phyloP scores from a whole-genome alignment of 352 stramenopile genomes.

The Phytophthora aleatoria region DNA sequence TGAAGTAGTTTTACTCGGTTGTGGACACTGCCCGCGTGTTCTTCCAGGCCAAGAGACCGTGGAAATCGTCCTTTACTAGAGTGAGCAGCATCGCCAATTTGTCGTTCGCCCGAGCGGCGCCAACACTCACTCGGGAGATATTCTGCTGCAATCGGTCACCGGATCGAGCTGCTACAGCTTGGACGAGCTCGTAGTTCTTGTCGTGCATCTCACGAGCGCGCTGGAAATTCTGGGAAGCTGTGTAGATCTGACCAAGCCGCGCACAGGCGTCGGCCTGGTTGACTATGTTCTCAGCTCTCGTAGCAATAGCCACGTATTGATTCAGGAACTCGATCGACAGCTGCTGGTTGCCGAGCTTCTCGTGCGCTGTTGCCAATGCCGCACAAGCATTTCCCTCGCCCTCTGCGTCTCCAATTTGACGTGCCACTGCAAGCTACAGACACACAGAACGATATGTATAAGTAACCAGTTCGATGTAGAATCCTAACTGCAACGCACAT shows the following conservation, averaged over 20 bases:
- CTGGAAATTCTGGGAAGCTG: slow-evolving; percentile 74
- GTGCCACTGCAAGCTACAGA: slow-evolving; percentile 56
- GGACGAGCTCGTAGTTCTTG: slow-evolving; percentile 89
- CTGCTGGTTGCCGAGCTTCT: slow-evolving; percentile 79
- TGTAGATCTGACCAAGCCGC: slow-evolving; percentile 88
- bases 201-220: slow-evolving; percentile 89
- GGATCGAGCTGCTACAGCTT: slow-evolving; percentile 45
- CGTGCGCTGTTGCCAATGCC: slow-evolving; percentile 88
- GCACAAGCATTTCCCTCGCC: slow-evolving; percentile 87
- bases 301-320: slow-evolving; percentile 81
- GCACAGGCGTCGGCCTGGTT: slow-evolving; percentile 89
- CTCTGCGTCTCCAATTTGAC: slow-evolving; percentile 62
- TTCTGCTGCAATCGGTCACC: slow-evolving; percentile 59
- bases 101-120: slow-evolving; percentile 72
- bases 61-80: slow-evolving; percentile 74
- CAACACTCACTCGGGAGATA: slow-evolving; percentile 69
- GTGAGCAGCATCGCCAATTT: slow-evolving; percentile 62
- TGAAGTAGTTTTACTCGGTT: slow-evolving; percentile 33
- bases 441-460: slow-evolving; percentile 7
- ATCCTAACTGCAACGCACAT: slow-evolving; percentile 33
- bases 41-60: slow-evolving; percentile 79
- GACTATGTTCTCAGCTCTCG: slow-evolving; percentile 79
- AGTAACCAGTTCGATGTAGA: not conserved
- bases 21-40: slow-evolving; percentile 66
- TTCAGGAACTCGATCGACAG: slow-evolving; percentile 90